Evolutionary conservation across 192 early-diverging fungal genomes (phyloP).

Genomic region (Rhizophagus sp.): DNA sequence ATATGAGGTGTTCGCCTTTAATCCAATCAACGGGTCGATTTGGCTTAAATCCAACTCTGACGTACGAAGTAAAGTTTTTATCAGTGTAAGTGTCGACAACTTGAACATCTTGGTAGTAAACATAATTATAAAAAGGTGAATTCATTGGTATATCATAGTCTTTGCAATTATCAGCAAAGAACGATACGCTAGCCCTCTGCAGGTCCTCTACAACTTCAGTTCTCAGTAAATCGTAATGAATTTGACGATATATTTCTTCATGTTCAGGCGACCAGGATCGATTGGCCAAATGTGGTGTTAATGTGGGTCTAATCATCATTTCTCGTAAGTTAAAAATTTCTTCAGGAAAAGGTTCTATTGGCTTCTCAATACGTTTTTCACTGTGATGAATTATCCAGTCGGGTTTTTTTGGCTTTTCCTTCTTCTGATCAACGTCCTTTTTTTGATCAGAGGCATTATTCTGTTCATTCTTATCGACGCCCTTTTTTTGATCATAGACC

Average conservation of each 20-base stretch:
- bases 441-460: no score
- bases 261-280: not conserved
- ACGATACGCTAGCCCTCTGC: not conserved
- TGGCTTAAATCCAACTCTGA: not conserved
- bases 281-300: not conserved
- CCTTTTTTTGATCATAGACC: no score
- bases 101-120: constrained; percentile 7
- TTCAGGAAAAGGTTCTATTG: not conserved
- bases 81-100: not conserved
- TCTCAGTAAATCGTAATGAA: constrained; percentile 18
- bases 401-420: not conserved
- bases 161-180: not conserved
- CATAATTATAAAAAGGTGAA: not conserved
- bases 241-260: constrained; percentile 10
- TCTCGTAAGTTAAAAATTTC: not conserved
- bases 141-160: not conserved
- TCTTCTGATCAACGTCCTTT: no score
- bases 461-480: no score
- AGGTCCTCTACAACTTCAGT: constrained; percentile 23
- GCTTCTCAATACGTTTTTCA: not conserved
- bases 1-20: not conserved
- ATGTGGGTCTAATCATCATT: not conserved
- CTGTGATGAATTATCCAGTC: not conserved
- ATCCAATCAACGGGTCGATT: not conserved
- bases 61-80: not conserved